A percentile compares a stretch with the other conserved stretches of the same genome.
These are phyloP conservation scores for Mortierella sp. DNA, from an alignment of 371 early-diverging fungal species.

Conservation along the genomic window DNA sequence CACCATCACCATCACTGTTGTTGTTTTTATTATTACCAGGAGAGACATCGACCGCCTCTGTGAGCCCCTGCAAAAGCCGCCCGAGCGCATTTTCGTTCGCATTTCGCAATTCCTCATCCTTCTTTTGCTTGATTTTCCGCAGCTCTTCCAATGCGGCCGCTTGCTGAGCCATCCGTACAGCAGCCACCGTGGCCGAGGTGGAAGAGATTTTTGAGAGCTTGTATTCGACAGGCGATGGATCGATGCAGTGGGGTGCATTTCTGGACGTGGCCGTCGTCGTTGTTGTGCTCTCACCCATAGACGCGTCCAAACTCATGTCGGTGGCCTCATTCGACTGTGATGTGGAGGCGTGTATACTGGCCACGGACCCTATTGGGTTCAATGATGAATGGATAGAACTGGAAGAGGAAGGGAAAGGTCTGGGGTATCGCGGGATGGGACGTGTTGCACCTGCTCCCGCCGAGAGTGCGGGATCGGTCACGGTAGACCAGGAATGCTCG, in stretches of 20 bases:
- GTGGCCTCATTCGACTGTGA: no score
- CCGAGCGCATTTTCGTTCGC: constrained; percentile 24
- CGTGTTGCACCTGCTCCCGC: background rate
- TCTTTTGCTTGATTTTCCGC: constrained; percentile 11
- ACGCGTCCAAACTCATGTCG: no score
- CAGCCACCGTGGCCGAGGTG: constrained; percentile 17
- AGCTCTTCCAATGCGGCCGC: constrained; percentile 26
- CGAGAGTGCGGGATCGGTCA: background rate
- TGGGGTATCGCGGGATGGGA: constrained; percentile 6
- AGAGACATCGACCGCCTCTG: background rate
- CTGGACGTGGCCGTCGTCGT: no score
- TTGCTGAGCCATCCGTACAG: constrained; percentile 27
- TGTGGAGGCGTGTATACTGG: no score
- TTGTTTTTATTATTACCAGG: no score
- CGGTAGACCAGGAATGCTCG: constrained; percentile 24
- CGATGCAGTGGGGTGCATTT: constrained; percentile 9
- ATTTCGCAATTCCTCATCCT: constrained; percentile 20
- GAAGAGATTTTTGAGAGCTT: constrained; percentile 33
- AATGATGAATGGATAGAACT: background rate
- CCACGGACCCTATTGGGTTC: no score
- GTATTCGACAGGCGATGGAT: constrained; percentile 33
- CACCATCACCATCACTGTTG: no score
- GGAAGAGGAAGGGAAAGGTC: background rate
- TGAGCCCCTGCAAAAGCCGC: constrained; percentile 16
- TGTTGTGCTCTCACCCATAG: no score